Evolutionary conservation across 2,329 filamentous ascomycete genomes (phyloP).

Genomic region (Venturia effusa): DNA sequence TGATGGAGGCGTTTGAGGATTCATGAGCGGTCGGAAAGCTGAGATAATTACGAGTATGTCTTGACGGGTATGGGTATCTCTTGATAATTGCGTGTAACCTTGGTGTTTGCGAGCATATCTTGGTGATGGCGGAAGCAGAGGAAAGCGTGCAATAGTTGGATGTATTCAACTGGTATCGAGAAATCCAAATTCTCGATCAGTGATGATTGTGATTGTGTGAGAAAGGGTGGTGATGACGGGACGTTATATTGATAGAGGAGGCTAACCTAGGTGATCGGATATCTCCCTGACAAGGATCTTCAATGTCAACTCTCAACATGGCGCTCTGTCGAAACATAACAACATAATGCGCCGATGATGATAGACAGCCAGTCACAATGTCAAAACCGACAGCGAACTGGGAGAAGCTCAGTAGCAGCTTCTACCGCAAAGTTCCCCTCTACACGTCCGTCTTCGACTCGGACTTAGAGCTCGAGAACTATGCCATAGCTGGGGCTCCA

Average conservation of each 20-base stretch:
- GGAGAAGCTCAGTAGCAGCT: slow-evolving; percentile 86
- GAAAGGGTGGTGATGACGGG: background rate
- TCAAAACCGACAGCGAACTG: slow-evolving; percentile 73
- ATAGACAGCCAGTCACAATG: slow-evolving; percentile 17
- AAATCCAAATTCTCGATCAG: background rate
- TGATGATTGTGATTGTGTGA: background rate
- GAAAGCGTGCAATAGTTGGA: background rate
- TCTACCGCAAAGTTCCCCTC: slow-evolving; percentile 89
- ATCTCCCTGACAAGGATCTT: background rate
- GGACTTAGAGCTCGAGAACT: slow-evolving; percentile 90
- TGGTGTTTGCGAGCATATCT: background rate
- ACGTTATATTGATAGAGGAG: background rate
- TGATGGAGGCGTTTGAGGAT: background rate
- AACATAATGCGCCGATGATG: slow-evolving; percentile 1
- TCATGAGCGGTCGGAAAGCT: background rate
- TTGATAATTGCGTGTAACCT: too few species aligned
- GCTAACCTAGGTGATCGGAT: background rate
- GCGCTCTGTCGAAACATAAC: background rate
- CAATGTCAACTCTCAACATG: background rate
- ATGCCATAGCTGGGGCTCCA: slow-evolving; percentile 80
- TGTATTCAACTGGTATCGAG: background rate
- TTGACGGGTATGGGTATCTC: too few species aligned
- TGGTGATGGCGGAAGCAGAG: background rate
- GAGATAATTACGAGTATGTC: background rate
- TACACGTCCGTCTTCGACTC: slow-evolving; percentile 91